A percentile compares a stretch with the other conserved stretches of the same genome.
Evolutionary conservation across 306 rosid species (phyloP).

Genomic region (Vigna nakashimae): DNA sequence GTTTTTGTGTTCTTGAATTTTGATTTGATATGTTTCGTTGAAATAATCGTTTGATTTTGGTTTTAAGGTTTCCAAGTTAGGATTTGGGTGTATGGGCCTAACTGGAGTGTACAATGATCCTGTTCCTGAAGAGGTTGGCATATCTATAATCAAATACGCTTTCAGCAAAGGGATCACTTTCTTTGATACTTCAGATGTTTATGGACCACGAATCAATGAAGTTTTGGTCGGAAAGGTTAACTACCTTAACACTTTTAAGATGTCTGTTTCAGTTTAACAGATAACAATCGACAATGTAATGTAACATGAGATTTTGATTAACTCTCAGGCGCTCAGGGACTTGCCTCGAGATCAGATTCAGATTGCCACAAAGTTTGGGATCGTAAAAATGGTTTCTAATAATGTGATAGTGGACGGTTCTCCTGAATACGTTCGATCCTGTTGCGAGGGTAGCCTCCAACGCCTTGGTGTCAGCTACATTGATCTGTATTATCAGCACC

Average conservation of each 20-base stretch:
- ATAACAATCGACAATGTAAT: not conserved
- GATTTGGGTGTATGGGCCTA: conserved; percentile 83
- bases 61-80: conserved; percentile 74
- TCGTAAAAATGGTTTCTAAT: conserved; percentile 42
- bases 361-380: conserved; percentile 85
- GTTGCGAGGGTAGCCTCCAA: conserved; percentile 77
- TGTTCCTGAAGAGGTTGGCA: conserved; percentile 64
- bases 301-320: not conserved
- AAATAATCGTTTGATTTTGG: not conserved
- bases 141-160: conserved; percentile 66
- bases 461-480: conserved; percentile 79
- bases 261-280: not conserved
- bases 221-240: conserved; percentile 74
- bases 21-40: not conserved
- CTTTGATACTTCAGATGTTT: conserved; percentile 75
- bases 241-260: not conserved
- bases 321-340: conserved; percentile 66
- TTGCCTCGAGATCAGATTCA: conserved; percentile 78
- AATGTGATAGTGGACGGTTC: conserved; percentile 62
- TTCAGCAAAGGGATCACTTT: conserved; percentile 79
- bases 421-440: conserved; percentile 85
- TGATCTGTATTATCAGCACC: conserved; percentile 91
- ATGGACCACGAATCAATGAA: conserved; percentile 69
- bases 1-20: not conserved
- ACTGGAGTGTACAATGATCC: conserved; percentile 65